Evolutionary conservation across 345 rosid species (phyloP).

Genomic region (Cochlearia excelsa): DNA sequence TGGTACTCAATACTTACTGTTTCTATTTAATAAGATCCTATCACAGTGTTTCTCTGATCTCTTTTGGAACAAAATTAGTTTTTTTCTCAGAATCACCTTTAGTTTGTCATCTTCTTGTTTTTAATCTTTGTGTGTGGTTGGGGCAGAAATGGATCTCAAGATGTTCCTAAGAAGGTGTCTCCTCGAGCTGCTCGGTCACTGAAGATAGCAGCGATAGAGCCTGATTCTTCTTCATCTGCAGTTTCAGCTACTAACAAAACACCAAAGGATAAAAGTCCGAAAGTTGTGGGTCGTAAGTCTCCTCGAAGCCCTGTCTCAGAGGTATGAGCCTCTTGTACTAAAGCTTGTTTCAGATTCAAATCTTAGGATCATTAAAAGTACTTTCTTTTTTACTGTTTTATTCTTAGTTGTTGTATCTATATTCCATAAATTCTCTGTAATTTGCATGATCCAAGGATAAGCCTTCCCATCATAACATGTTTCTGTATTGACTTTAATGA

Average conservation of each 20-base stretch:
- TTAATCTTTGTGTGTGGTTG: slow-evolving; percentile 15
- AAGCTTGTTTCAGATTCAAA: slow-evolving; percentile 19
- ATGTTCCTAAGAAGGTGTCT: slow-evolving; percentile 70
- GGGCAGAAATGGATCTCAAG: slow-evolving; percentile 56
- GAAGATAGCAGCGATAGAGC: slow-evolving; percentile 49
- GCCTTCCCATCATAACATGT: slow-evolving; percentile 23
- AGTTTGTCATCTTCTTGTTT: slow-evolving; percentile 11
- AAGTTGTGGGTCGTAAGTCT: slow-evolving; percentile 63
- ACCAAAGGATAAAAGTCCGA: slow-evolving; percentile 78
- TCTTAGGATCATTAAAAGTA: slow-evolving; percentile 11
- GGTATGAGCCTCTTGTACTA: slow-evolving; percentile 45
- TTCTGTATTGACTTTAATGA: slow-evolving; percentile 21
- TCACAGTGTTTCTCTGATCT: slow-evolving; percentile 1
- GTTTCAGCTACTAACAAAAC: slow-evolving; percentile 51
- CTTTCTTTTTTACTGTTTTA: neutral
- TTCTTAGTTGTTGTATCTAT: neutral
- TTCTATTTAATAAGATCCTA: neutral
- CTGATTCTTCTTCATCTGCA: slow-evolving; percentile 53
- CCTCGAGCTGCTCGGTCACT: slow-evolving; percentile 74
- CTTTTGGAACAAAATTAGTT: neutral
- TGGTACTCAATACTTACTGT: slow-evolving; percentile 21
- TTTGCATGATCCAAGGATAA: slow-evolving; percentile 33
- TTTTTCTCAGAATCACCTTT: neutral
- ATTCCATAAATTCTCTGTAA: slow-evolving; percentile 22
- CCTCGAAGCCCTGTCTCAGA: slow-evolving; percentile 75